Base-by-base conservation (phyloP, 1,284 basidiomycete genomes). In the Cystobasidium slooffiae region DNA sequence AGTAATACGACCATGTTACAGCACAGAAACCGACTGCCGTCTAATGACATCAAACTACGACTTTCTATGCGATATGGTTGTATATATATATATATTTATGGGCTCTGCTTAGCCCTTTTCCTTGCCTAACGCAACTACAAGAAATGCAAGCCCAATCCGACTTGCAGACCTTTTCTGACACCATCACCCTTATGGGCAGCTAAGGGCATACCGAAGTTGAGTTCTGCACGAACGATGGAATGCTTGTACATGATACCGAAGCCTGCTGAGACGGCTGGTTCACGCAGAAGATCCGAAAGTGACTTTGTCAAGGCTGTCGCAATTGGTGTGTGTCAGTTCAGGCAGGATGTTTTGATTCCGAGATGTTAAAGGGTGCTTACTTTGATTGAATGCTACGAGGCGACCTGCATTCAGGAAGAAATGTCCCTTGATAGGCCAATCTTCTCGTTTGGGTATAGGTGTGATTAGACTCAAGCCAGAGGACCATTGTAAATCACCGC, bases 371-470 rank as follows among this genome's bases (percentile, higher is more conserved):
- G 16, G 51, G 70, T 31, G 83, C 87, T 75, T 79, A 90, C 91
- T 82, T 80, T 84, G 82, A 78, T 90, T 85, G 55, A 90, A 83
- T 22, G 85, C 84, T 75, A 91, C 88, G n/a, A 97, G 84, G 76
- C 92, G 86, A 8, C 96, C 95, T 0, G 89, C 89, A 78, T 98
- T 98, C 64, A 93, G 77, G 85, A 94, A 98, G 0, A 86, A 79
- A 80, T 99, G 97, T 0, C 89, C 81, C 82, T 95, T 94, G 41
- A 97, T 81, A 0, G 94, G 95, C 94, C 94, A 97, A 51, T 93
- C 85, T 0, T 89, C 85, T 79, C 89, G 92, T 49, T 80, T 82
- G 0, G 94, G 94, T 61, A 98, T 84, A 75, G 94, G 88, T 0
- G 90, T 88, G 59, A 97, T 87, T 56, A 96, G 77, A 75, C 91